phyloP scores from a whole-genome alignment of 768 basidiomycete species.

The Mycena venus region DNA sequence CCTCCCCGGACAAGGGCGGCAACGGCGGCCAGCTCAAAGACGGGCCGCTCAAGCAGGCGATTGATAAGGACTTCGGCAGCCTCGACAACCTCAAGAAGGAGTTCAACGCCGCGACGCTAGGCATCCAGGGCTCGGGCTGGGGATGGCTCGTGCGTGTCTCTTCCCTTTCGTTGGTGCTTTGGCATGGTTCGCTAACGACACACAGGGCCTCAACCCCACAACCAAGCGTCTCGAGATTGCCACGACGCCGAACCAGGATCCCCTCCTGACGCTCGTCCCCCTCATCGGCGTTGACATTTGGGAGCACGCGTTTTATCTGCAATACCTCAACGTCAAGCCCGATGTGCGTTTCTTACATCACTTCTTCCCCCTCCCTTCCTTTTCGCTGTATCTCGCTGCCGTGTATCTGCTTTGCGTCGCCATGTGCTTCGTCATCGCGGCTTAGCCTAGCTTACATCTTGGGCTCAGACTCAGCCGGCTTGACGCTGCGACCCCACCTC shows the following conservation, averaged over 20 bases:
- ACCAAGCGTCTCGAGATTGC: constrained; percentile 84
- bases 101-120: constrained; percentile 88
- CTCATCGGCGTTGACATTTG: constrained; percentile 37
- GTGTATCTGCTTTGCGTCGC: neutral
- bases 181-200: neutral
- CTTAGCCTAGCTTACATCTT: neutral
- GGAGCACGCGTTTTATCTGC: constrained; percentile 76
- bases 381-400: no score
- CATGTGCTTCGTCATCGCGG: neutral
- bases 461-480: no score
- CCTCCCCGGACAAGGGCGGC: constrained; percentile 64
- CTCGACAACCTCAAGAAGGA: constrained; percentile 81
- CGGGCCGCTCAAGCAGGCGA: constrained; percentile 77
- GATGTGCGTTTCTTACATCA: constrained; percentile 78
- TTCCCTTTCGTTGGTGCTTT: neutral
- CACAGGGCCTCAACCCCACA: constrained; percentile 76
- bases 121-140: constrained; percentile 95
- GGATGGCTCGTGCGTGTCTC: constrained; percentile 87
- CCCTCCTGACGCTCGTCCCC: constrained; percentile 67
- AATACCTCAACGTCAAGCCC: constrained; percentile 95
- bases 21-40: constrained; percentile 69
- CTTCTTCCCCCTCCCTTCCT: neutral
- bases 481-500: no score
- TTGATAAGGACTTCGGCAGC: constrained; percentile 74
- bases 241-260: constrained; percentile 97